Conservation (phyloP, 1,139 yeast species). For the Taphrina deformans region DNA sequence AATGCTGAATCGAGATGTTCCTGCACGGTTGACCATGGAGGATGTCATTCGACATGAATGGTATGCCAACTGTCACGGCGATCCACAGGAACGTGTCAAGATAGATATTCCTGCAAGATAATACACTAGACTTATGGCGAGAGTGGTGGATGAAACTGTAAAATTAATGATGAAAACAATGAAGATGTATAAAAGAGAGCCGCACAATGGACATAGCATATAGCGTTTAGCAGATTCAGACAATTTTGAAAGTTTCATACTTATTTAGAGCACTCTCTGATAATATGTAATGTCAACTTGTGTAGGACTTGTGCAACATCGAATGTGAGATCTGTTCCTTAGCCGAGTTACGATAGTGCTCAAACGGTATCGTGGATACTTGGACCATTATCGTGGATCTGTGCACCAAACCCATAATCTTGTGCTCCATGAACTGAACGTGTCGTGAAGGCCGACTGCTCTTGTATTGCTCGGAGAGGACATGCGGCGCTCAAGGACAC, state of each 20-base stretch:
- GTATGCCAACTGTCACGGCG: slow-evolving; percentile 44
- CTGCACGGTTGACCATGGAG: slow-evolving; percentile 67
- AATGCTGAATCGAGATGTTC: slow-evolving; percentile 66
- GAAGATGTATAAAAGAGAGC: neutral
- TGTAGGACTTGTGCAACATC: too few species aligned
- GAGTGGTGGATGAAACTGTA: neutral
- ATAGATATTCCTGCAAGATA: slow-evolving; percentile 10
- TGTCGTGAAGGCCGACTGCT: too few species aligned
- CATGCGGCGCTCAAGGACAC: neutral
- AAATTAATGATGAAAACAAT: neutral
- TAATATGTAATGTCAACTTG: too few species aligned
- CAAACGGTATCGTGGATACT: too few species aligned
- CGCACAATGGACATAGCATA: neutral
- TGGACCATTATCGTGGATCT: too few species aligned
- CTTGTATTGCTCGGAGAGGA: too few species aligned
- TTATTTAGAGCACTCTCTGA: neutral
- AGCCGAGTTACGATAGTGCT: neutral
- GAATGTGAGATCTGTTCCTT: too few species aligned
- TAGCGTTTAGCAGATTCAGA: neutral
- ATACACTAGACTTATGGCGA: neutral
- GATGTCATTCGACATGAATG: slow-evolving; percentile 69
- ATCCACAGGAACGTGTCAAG: slow-evolving; percentile 16
- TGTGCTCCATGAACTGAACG: too few species aligned
- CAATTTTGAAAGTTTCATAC: neutral
- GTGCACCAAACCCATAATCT: too few species aligned